phyloP scores from a whole-genome alignment of 345 rosid species.

The Salix purpurea region DNA sequence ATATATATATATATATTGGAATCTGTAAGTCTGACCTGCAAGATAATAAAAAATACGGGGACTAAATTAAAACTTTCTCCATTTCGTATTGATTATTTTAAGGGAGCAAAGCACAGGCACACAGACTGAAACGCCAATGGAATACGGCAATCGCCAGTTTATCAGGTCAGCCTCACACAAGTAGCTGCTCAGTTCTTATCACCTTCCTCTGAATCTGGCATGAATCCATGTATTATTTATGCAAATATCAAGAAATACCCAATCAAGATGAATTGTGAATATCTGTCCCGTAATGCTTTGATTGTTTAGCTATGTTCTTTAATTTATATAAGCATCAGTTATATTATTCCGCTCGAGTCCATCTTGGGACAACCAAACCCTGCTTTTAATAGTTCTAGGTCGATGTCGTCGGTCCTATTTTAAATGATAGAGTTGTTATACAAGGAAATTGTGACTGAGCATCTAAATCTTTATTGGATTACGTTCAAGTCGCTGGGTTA shows the following conservation, averaged over 20 bases:
- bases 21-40: no score
- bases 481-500: slow-evolving; percentile 18
- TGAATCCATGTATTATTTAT: neutral
- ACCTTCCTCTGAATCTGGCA: neutral
- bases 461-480: neutral
- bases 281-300: neutral
- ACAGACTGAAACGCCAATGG: neutral
- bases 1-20: no score
- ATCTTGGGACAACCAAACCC: neutral
- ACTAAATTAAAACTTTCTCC: neutral
- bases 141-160: no score
- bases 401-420: neutral
- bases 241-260: neutral
- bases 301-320: slow-evolving; percentile 11
- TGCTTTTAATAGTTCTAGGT: neutral
- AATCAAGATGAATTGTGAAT: neutral
- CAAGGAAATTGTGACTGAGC: neutral
- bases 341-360: neutral
- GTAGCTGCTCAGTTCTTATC: neutral
- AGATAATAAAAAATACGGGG: neutral
- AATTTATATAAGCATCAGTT: neutral
- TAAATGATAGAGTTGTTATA: neutral
- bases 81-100: no score
- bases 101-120: neutral
- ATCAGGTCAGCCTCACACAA: neutral